phyloP scores from a whole-genome alignment of 2,329 filamentous ascomycete genomes.

The Penicillium sp. region DNA sequence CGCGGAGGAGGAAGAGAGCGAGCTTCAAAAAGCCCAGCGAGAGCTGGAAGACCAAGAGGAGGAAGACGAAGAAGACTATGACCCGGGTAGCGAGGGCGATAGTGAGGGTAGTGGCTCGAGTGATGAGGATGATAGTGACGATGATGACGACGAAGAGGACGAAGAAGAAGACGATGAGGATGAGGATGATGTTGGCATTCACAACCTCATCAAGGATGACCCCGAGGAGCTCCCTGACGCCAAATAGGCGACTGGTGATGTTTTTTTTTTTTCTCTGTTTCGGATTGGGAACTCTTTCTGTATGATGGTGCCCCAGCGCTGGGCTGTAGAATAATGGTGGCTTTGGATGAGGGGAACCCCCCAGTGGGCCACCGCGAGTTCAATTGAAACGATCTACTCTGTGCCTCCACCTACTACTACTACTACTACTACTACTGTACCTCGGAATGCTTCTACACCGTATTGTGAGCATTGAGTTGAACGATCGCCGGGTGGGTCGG shows the following conservation, averaged over 20 bases:
- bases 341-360: neutral
- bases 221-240: conserved; percentile 45
- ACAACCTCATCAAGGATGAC: conserved; percentile 46
- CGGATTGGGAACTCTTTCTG: neutral
- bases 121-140: conserved; percentile 47
- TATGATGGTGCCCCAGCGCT: neutral
- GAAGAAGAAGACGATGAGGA: conserved; percentile 29
- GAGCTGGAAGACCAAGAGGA: conserved; percentile 55
- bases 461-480: conserved; percentile 8
- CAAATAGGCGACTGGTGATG: conserved; percentile 20
- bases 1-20: conserved; percentile 60
- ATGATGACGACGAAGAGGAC: conserved; percentile 29
- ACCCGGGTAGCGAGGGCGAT: conserved; percentile 54
- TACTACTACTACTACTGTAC: neutral
- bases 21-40: conserved; percentile 62
- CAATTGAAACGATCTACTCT: neutral
- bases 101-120: conserved; percentile 53
- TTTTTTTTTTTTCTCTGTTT: neutral
- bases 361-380: neutral
- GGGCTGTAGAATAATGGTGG: neutral
- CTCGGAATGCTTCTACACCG: conserved; percentile 10
- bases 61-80: conserved; percentile 55
- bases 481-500: conserved; percentile 19
- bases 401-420: neutral
- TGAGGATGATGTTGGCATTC: conserved; percentile 34